Evolutionary conservation across 2,329 filamentous ascomycete species (phyloP).

Genomic region (Aspergillus sp.): DNA sequence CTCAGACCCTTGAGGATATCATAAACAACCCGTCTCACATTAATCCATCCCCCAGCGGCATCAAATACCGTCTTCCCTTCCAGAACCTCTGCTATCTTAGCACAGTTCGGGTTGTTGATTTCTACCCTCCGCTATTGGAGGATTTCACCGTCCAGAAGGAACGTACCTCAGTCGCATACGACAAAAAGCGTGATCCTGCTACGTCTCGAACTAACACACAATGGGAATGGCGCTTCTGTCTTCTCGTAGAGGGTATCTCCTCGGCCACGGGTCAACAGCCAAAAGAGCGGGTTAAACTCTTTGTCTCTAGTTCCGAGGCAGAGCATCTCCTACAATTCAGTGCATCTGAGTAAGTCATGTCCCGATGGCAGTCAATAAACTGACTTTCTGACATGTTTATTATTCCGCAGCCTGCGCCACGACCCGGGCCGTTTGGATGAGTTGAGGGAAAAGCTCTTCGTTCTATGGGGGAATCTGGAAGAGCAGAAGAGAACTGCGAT

Average conservation of each 20-base stretch:
- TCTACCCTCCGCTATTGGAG: slow-evolving; percentile 66
- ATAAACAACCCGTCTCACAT: slow-evolving; percentile 48
- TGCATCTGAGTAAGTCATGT: slow-evolving; percentile 52
- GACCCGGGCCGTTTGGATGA: slow-evolving; percentile 49
- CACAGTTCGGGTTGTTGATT: slow-evolving; percentile 78
- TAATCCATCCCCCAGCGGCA: slow-evolving; percentile 46
- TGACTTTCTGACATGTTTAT: neutral
- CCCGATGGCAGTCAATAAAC: neutral
- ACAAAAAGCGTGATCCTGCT: slow-evolving; percentile 20
- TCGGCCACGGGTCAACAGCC: slow-evolving; percentile 33
- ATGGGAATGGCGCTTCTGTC: slow-evolving; percentile 84
- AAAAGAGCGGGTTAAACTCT: slow-evolving; percentile 61
- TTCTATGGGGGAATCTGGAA: slow-evolving; percentile 83
- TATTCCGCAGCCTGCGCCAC: slow-evolving; percentile 53
- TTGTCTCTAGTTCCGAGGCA: slow-evolving; percentile 63
- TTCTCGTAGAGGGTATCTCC: slow-evolving; percentile 72
- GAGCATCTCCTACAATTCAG: slow-evolving; percentile 57
- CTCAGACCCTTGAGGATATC: slow-evolving; percentile 49
- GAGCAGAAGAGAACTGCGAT: slow-evolving; percentile 58
- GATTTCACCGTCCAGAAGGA: slow-evolving; percentile 63
- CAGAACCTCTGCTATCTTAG: slow-evolving; percentile 69
- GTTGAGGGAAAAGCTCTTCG: slow-evolving; percentile 70
- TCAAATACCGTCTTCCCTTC: slow-evolving; percentile 64
- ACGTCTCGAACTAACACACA: slow-evolving; percentile 24
- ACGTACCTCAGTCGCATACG: slow-evolving; percentile 43